Evolutionary conservation across 2,329 filamentous ascomycete genomes (phyloP).

Genomic region (Aspergillus sojae): DNA sequence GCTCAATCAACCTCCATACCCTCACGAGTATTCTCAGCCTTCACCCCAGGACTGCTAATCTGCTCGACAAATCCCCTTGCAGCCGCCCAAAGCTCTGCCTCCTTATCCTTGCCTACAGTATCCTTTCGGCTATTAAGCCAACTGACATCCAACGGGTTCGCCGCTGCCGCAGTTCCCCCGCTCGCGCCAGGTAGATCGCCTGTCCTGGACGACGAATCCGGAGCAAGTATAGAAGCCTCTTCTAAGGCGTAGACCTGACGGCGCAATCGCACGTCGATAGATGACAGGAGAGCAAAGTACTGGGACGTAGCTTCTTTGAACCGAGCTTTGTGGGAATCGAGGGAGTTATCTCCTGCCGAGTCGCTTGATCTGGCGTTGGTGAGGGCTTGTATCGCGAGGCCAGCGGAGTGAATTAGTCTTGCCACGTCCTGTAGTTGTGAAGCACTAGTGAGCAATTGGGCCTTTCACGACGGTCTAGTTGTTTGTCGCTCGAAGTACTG

Average conservation of each 20-base stretch:
- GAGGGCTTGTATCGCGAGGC: constrained; percentile 65
- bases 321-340: constrained; percentile 60
- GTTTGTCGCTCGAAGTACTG: background rate
- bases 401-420: constrained; percentile 60
- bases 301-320: constrained; percentile 59
- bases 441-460: constrained; percentile 1
- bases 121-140: constrained; percentile 86
- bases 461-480: background rate
- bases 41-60: constrained; percentile 26
- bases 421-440: constrained; percentile 49
- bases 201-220: constrained; percentile 41
- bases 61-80: constrained; percentile 59
- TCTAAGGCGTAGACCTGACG: constrained; percentile 78
- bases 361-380: constrained; percentile 51
- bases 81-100: constrained; percentile 74
- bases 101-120: constrained; percentile 79
- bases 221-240: constrained; percentile 72
- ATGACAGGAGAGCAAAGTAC: constrained; percentile 74
- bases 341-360: constrained; percentile 41
- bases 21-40: constrained; percentile 27
- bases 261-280: constrained; percentile 73
- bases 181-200: constrained; percentile 32
- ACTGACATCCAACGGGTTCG: constrained; percentile 74
- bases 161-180: constrained; percentile 30
- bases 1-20: constrained; percentile 45